Conservation (phyloP, 345 rosid species). For the Acer campestre region DNA sequence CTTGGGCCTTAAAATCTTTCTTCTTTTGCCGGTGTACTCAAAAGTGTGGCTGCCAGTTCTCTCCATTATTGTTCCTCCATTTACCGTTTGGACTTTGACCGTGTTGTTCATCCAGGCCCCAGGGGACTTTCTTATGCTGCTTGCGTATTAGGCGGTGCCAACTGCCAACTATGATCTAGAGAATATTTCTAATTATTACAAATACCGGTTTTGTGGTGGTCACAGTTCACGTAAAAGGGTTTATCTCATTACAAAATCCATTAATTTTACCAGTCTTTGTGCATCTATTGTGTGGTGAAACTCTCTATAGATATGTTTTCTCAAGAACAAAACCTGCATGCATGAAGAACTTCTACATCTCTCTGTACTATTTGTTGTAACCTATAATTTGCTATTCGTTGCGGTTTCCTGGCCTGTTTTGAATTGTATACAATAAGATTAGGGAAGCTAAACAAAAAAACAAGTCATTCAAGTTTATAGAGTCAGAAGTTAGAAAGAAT, state of each 20-base stretch:
- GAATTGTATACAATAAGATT: neutral
- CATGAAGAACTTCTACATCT: neutral
- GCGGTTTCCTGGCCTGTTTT: neutral
- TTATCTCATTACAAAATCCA: neutral
- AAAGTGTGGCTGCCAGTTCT: neutral
- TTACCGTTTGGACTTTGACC: neutral
- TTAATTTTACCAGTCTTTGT: neutral
- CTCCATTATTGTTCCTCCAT: neutral
- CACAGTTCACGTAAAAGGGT: neutral
- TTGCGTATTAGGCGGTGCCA: neutral
- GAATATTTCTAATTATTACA: neutral
- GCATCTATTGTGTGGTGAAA: neutral
- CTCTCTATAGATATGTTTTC: neutral
- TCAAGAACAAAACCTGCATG: neutral
- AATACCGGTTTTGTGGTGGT: neutral
- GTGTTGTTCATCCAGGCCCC: neutral
- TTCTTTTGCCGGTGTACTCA: neutral
- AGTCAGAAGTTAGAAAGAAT: neutral
- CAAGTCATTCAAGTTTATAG: neutral
- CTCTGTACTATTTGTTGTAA: neutral
- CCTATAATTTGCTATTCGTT: neutral
- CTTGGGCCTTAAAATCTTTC: neutral
- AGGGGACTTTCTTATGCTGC: neutral
- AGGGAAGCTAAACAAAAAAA: neutral
- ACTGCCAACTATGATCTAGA: neutral